phyloP scores from a whole-genome alignment of 257 asterid genomes.

The Cordia subcordata region DNA sequence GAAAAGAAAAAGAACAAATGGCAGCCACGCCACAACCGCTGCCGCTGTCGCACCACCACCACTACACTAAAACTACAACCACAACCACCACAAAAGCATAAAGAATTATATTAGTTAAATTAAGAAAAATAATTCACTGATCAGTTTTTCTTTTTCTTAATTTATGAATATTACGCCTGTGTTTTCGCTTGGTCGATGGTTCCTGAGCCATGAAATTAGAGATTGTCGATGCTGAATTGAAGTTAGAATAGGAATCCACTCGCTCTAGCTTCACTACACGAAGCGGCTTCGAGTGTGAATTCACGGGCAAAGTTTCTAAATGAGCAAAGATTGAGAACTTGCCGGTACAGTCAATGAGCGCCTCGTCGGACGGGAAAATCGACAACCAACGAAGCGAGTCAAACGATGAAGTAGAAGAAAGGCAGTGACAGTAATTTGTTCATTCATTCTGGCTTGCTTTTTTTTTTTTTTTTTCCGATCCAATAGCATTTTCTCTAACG shows the following conservation, averaged over 20 bases:
- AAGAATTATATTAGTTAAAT: too few relatives aligned
- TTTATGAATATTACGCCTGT: conserved; percentile 37
- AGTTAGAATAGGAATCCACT: conserved; percentile 35
- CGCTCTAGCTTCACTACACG: conserved; percentile 68
- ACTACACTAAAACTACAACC: too few relatives aligned
- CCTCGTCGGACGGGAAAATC: conserved; percentile 51
- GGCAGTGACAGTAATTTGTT: not conserved
- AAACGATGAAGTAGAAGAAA: conserved; percentile 12
- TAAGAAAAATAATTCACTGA: not conserved
- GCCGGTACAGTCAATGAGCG: conserved; percentile 61
- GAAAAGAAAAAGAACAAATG: too few relatives aligned
- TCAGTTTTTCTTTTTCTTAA: not conserved
- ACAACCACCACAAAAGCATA: too few relatives aligned
- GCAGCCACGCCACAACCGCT: too few relatives aligned
- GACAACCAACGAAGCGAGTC: conserved; percentile 51
- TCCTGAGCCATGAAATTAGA: conserved; percentile 33
- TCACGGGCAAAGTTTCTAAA: conserved; percentile 33
- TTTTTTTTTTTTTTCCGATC: too few relatives aligned
- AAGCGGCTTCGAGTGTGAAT: conserved; percentile 23
- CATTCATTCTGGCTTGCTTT: too few relatives aligned
- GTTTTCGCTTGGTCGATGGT: conserved; percentile 61
- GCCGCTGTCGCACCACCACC: too few relatives aligned
- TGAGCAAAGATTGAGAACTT: conserved; percentile 57
- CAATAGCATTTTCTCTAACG: too few relatives aligned
- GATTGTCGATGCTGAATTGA: conserved; percentile 38